A percentile compares a stretch with the other conserved stretches of the same genome.
phyloP scores from a whole-genome alignment of 176 grass and related monocot species.

The Aegilops longissima region DNA sequence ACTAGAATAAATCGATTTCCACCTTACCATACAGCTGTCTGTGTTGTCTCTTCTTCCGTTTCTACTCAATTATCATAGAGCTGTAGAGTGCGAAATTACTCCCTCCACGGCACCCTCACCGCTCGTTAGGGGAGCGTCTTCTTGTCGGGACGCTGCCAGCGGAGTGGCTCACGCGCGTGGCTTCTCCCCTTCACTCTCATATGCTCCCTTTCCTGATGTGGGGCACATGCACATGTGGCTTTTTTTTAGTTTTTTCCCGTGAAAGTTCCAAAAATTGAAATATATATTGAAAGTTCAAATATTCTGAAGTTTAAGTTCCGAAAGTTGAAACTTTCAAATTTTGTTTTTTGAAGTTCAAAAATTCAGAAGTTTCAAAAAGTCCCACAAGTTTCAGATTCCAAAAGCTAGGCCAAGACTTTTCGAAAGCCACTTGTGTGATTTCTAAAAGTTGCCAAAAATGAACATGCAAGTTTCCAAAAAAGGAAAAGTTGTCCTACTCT shows the following conservation, averaged over 20 bases:
- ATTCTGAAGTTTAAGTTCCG: not conserved
- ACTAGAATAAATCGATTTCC: no score
- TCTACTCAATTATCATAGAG: not conserved
- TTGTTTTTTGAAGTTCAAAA: no score
- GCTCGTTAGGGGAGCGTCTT: not conserved
- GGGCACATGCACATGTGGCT: not conserved
- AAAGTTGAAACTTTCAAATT: not conserved
- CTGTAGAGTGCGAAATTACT: not conserved
- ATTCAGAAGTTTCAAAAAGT: no score
- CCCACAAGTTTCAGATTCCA: no score
- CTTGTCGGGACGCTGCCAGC: not conserved
- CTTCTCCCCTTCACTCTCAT: not conserved
- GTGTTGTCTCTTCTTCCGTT: not conserved
- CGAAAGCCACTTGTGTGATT: no score
- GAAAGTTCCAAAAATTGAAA: not conserved
- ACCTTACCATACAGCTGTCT: not conserved
- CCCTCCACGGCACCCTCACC: not conserved
- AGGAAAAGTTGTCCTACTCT: not conserved
- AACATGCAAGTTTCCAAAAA: not conserved
- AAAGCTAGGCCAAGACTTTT: no score
- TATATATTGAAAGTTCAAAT: not conserved
- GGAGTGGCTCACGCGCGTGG: not conserved
- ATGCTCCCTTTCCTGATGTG: not conserved
- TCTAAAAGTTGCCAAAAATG: no score
- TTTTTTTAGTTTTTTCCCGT: not conserved